Evolutionary conservation across 768 basidiomycete species (phyloP).

Genomic region (Fomitopsis serialis): DNA sequence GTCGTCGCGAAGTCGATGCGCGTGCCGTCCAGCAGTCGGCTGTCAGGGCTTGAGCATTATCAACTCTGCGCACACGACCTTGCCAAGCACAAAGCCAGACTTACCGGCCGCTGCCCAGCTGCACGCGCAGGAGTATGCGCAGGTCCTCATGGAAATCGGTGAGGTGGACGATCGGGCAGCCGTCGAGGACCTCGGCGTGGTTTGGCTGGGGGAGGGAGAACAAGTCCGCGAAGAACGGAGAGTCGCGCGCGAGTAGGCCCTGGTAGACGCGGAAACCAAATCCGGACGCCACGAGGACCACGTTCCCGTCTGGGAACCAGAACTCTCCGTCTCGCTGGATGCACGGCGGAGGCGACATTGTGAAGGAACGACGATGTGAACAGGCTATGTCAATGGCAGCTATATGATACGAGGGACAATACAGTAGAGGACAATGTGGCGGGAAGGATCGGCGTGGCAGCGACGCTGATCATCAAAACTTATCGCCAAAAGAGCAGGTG

Average conservation of each 20-base stretch:
- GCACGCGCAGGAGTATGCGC: constrained; percentile 1
- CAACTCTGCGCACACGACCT: no score
- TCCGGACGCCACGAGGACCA: constrained; percentile 1
- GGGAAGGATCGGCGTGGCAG: no score
- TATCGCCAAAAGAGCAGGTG: no score
- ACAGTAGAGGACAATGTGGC: no score
- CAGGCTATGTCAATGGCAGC: no score
- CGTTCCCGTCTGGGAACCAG: constrained; percentile 3
- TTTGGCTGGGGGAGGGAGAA: not conserved
- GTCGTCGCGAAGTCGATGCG: no score
- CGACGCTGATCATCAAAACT: no score
- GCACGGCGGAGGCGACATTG: no score
- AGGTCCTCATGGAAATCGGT: not conserved
- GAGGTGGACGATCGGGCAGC: not conserved
- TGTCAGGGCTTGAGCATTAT: not conserved
- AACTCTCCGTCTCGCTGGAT: not conserved
- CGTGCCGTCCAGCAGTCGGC: no score
- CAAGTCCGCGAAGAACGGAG: constrained; percentile 6
- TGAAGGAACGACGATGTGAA: no score
- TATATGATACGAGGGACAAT: no score
- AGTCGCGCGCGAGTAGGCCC: constrained; percentile 1
- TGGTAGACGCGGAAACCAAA: constrained; percentile 2
- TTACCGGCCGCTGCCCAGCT: not conserved
- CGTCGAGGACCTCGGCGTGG: not conserved
- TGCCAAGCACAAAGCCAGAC: no score